Evolutionary conservation across 441 rosid genomes (phyloP).

Genomic region (Brassica hybrid): DNA sequence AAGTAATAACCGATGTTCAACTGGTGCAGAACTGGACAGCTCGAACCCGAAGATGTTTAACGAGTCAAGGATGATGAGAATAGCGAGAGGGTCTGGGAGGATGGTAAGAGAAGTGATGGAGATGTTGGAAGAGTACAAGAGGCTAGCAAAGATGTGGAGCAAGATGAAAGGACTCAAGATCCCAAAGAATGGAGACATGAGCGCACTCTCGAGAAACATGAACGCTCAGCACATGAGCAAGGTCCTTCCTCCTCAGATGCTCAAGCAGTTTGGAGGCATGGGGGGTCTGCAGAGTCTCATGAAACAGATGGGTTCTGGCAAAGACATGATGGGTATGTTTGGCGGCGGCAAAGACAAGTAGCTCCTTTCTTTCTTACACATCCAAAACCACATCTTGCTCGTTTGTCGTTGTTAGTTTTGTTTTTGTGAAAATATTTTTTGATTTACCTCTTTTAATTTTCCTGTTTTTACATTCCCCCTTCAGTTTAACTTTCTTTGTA

Average conservation of each 20-base stretch:
- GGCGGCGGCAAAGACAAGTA: conserved; percentile 78
- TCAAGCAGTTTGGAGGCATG: conserved; percentile 93
- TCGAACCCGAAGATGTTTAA: conserved; percentile 84
- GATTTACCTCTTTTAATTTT: neutral
- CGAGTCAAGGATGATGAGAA: conserved; percentile 74
- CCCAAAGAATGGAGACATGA: conserved; percentile 95
- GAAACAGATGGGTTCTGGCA: conserved; percentile 92
- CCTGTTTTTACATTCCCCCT: neutral
- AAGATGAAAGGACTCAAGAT: conserved; percentile 96
- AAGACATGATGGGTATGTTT: conserved; percentile 96
- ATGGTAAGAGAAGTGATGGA: conserved; percentile 79
- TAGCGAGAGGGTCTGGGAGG: conserved; percentile 90
- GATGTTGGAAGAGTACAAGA: conserved; percentile 70
- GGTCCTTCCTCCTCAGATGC: conserved; percentile 91
- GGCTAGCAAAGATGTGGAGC: conserved; percentile 77
- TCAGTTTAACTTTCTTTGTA: neutral
- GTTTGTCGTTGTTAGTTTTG: conserved; percentile 1
- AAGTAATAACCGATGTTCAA: neutral
- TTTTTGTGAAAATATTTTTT: neutral
- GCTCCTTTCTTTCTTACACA: conserved; percentile 17
- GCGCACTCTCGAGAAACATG: conserved; percentile 88
- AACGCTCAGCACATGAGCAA: conserved; percentile 95
- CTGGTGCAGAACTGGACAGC: conserved; percentile 80
- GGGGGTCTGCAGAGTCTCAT: conserved; percentile 93
- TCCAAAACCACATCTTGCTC: neutral